A percentile compares a stretch with the other conserved stretches of the same genome.
Conservation (phyloP, 2,329 filamentous ascomycete genomes). For the Tolypocladium album region DNA sequence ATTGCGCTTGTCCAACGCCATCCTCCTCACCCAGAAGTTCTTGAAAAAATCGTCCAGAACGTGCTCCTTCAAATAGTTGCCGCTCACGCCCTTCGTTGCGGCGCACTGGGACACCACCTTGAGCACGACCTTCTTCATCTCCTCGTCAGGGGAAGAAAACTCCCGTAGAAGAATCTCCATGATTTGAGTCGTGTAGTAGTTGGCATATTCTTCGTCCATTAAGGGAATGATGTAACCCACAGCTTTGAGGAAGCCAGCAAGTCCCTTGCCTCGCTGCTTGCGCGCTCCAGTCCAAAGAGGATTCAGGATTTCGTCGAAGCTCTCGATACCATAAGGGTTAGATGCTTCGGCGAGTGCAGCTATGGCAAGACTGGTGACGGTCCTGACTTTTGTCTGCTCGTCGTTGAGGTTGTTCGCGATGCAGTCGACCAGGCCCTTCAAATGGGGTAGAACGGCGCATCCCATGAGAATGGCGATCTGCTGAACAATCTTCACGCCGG, state of each 20-base stretch:
- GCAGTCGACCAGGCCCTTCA: constrained; percentile 93
- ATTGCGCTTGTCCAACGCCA: constrained; percentile 96
- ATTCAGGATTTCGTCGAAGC: constrained; percentile 95
- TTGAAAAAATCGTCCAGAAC: constrained; percentile 97
- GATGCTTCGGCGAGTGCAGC: constrained; percentile 92
- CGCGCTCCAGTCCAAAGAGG: constrained; percentile 93
- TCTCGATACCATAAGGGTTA: constrained; percentile 97
- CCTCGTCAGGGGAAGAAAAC: constrained; percentile 93
- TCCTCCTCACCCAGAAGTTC: constrained; percentile 93
- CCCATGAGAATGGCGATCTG: constrained; percentile 99
- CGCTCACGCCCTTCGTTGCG: constrained; percentile 87
- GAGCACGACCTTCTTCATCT: constrained; percentile 99
- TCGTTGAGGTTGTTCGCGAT: constrained; percentile 94
- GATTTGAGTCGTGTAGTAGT: constrained; percentile 97
- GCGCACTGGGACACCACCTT: constrained; percentile 97
- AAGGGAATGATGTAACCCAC: constrained; percentile 97
- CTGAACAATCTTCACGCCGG: constrained; percentile 97
- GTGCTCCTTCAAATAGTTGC: constrained; percentile 88
- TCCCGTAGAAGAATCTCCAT: constrained; percentile 97
- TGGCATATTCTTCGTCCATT: constrained; percentile 99
- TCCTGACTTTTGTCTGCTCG: constrained; percentile 95
- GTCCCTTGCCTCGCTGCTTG: constrained; percentile 91
- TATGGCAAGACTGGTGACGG: constrained; percentile 89
- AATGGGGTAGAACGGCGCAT: constrained; percentile 86
- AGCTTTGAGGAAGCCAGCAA: constrained; percentile 92